These are phyloP conservation scores for Talaromyces sp. DNA, from an alignment of 2,329 filamentous ascomycete species.

Conservation along the genomic window DNA sequence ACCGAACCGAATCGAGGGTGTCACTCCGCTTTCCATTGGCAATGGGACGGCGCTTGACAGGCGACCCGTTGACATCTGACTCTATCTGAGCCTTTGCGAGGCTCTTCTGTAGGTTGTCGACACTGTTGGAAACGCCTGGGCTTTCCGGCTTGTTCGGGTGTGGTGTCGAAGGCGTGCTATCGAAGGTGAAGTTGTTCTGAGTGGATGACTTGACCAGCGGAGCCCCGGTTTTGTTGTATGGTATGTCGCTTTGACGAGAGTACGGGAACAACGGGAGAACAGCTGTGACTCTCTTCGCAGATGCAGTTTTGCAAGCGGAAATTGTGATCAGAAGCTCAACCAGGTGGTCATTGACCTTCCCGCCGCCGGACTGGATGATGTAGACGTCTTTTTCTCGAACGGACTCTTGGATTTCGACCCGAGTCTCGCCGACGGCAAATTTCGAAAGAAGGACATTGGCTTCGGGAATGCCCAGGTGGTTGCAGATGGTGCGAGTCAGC, in stretches of 20 bases:
- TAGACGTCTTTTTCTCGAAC: conserved; percentile 98
- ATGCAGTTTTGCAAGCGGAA: conserved; percentile 94
- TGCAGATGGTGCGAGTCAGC: conserved; percentile 81
- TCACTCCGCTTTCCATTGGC: conserved; percentile 37
- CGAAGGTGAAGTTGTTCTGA: conserved; percentile 64
- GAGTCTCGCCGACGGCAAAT: conserved; percentile 91
- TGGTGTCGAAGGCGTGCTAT: conserved; percentile 85
- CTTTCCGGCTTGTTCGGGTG: conserved; percentile 66
- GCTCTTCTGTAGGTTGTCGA: conserved; percentile 66
- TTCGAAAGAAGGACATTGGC: conserved; percentile 81
- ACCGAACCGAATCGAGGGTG: conserved; percentile 34
- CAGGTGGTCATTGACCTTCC: conserved; percentile 91
- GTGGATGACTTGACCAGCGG: conserved; percentile 68
- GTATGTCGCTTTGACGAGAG: conserved; percentile 90
- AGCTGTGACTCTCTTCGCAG: conserved; percentile 85
- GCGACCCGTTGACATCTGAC: conserved; percentile 44
- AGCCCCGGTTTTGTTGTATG: conserved; percentile 92
- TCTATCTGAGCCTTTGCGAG: conserved; percentile 63
- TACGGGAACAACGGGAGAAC: conserved; percentile 96
- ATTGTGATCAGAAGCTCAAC: conserved; percentile 97
- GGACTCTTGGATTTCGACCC: conserved; percentile 92
- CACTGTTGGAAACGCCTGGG: conserved; percentile 60
- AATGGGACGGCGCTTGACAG: conserved; percentile 34
- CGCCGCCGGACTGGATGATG: conserved; percentile 91
- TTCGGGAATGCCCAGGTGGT: conserved; percentile 77